Base-by-base conservation (phyloP, 768 basidiomycete genomes). In the Lepiota brunneoincarnata region DNA sequence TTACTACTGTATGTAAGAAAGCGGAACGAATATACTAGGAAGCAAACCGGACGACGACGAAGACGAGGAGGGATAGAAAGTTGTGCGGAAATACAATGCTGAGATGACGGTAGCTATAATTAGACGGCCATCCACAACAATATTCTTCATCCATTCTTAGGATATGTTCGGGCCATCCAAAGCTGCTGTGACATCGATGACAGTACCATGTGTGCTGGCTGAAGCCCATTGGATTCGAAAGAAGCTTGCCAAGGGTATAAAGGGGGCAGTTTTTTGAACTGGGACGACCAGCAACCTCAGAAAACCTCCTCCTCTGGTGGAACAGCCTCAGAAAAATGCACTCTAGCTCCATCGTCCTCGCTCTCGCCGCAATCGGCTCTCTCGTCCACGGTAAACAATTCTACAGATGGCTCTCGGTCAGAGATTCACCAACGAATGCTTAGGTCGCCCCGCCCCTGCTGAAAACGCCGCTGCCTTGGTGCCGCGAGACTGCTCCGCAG, bases 401-500 rank as follows among this genome's bases (percentile, higher is more conserved):
- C 9, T 28, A 6, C 20, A 14, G 5, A 9, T 18, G n/a, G 21
- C 2, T 26, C 3, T 9, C 9, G 14, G 15, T 31, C n/a, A 34
- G 41, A 34, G 12, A 31, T 12, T 41, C 18, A 41, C 28, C 4
- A 34, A 21, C 6, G 1, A 6, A 11, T 17, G 4, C 23, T n/a
- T 18, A 54, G 53, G 43, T 14, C 38, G 41, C 45, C 53, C 53
- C 12, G 26, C 52, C 20, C 53, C 53, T 5, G 26, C 52, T 17
- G 28, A 23, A n/a, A 46, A 35, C n/a, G 52, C 60, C 4, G 46
- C 49, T 23, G 24, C 53, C 11, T 15, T 58, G 17, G 54, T 54
- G 11, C 42, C 54, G 23, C 52, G 59, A 6, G 63, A 64, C 17
- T 66, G 64, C 55, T 64, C 64, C 12, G 63, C 63, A 18, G 64